Percentiles rank a stretch among this genome's conserved stretches.
Conservation (phyloP, 169 alveolate species). For the Eimeria acervulina region DNA sequence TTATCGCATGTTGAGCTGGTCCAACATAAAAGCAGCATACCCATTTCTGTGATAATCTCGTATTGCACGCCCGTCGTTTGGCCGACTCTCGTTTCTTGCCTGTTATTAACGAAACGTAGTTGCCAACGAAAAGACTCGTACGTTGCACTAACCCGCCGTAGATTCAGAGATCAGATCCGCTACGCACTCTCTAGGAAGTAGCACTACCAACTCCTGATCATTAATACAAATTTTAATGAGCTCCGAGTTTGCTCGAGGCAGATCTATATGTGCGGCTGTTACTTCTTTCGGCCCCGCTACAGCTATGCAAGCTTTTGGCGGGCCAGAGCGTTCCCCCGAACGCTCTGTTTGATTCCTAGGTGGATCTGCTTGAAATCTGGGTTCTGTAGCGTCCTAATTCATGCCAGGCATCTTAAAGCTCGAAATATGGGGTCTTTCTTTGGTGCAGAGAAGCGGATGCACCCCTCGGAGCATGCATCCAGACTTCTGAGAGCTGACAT, state of each 20-base stretch:
- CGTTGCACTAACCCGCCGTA: not conserved
- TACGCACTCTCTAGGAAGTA: not conserved
- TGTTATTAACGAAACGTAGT: no score
- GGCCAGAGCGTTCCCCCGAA: not conserved
- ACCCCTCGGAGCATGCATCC: not conserved
- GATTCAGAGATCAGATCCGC: not conserved
- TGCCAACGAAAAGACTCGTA: not conserved
- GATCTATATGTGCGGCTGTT: not conserved
- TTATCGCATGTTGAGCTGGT: no score
- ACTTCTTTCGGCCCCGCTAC: not conserved
- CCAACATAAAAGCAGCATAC: no score
- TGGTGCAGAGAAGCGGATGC: not conserved
- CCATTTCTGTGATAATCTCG: no score
- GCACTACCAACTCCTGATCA: not conserved
- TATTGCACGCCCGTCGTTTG: no score
- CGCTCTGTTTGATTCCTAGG: not conserved
- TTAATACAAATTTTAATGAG: not conserved
- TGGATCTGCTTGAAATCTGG: not conserved
- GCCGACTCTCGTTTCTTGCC: no score
- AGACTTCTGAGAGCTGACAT: not conserved
- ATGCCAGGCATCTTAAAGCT: not conserved
- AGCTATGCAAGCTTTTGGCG: not conserved
- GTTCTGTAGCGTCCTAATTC: not conserved
- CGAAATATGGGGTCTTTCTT: not conserved
- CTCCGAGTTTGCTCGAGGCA: not conserved